Percentiles rank a stretch among this genome's conserved stretches.
These are phyloP conservation scores for Gamarada debralockiae DNA, from an alignment of 495 filamentous ascomycete species.

Conservation along the genomic window DNA sequence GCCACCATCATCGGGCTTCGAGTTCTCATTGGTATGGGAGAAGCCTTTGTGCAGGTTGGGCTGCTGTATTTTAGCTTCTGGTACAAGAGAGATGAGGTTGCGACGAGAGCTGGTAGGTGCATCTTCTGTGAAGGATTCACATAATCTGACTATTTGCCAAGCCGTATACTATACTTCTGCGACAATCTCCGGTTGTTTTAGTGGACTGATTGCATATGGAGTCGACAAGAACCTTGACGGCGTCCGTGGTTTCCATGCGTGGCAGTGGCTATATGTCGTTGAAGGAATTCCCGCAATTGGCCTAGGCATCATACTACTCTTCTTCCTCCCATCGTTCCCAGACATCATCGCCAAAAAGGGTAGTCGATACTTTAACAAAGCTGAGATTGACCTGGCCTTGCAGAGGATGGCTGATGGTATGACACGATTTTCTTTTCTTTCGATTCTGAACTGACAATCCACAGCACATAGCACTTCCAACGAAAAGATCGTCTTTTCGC, in stretches of 20 bases:
- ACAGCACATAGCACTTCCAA: neutral
- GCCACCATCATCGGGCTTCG: neutral
- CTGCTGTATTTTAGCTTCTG: conserved; percentile 4
- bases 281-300: conserved; percentile 24
- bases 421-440: neutral
- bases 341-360: conserved; percentile 24
- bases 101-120: conserved; percentile 7
- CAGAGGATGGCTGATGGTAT: conserved; percentile 1
- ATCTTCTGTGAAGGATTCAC: neutral
- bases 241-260: conserved; percentile 37
- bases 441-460: neutral
- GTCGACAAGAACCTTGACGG: conserved; percentile 41
- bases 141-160: conserved; percentile 20
- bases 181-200: conserved; percentile 49
- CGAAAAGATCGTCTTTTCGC: neutral
- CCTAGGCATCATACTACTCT: conserved; percentile 36
- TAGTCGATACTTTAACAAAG: neutral
- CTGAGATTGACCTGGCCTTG: neutral
- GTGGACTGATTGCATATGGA: conserved; percentile 41
- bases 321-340: conserved; percentile 45
- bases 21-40: neutral
- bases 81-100: conserved; percentile 6
- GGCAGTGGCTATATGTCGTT: conserved; percentile 52
- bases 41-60: conserved; percentile 2
- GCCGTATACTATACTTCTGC: conserved; percentile 17